A percentile compares a stretch with the other conserved stretches of the same genome.
These are phyloP conservation scores for Didymella exigua DNA, from an alignment of 2,329 filamentous ascomycete genomes.

Conservation along the genomic window DNA sequence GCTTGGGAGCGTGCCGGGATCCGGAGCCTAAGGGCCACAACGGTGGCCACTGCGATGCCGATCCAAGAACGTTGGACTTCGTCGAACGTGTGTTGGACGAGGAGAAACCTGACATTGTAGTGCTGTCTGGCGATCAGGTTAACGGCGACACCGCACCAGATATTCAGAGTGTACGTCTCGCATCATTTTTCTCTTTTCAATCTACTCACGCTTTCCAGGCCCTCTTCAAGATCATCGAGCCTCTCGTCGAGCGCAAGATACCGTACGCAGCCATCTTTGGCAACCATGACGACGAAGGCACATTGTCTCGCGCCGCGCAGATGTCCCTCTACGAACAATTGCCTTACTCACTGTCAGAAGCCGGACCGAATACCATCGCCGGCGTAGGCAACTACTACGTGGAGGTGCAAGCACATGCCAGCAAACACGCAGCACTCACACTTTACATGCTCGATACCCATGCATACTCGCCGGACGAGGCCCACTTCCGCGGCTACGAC, in stretches of 20 bases:
- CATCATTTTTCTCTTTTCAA: background rate
- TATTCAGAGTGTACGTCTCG: constrained; percentile 75
- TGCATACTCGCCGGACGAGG: constrained; percentile 87
- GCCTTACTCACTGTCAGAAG: constrained; percentile 84
- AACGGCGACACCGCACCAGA: constrained; percentile 93
- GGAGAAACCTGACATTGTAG: constrained; percentile 90
- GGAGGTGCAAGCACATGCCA: constrained; percentile 83
- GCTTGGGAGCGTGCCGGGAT: constrained; percentile 83
- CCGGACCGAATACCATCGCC: constrained; percentile 82
- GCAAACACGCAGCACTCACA: constrained; percentile 86
- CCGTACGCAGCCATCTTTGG: constrained; percentile 95
- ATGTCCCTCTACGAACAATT: constrained; percentile 87
- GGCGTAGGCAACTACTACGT: constrained; percentile 95
- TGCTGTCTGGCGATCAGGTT: constrained; percentile 91
- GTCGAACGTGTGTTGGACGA: constrained; percentile 82
- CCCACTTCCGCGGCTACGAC: constrained; percentile 89
- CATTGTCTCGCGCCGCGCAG: constrained; percentile 74
- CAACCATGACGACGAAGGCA: constrained; percentile 94
- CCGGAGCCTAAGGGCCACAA: constrained; percentile 76
- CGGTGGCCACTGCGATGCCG: constrained; percentile 83
- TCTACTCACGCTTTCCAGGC: constrained; percentile 58
- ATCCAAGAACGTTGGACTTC: constrained; percentile 89
- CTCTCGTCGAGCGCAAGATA: constrained; percentile 84
- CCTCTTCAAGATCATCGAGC: constrained; percentile 88
- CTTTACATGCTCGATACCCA: constrained; percentile 96